Conservation (phyloP, 331 rosid species). For the Stylosanthes scabra region DNA sequence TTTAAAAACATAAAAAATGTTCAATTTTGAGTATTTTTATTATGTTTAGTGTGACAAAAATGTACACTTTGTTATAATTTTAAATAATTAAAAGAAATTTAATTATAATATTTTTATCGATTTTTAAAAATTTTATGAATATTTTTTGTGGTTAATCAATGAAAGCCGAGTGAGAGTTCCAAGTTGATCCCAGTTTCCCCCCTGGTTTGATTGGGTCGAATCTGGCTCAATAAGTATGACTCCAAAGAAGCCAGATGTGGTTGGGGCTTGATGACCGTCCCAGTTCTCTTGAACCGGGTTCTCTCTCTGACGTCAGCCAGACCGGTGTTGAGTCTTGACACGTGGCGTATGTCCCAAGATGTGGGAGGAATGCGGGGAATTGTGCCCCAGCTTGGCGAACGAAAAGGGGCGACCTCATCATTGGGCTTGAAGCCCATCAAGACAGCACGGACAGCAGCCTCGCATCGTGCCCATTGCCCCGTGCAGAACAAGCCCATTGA, state of each 20-base stretch:
- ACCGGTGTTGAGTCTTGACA: conserved; percentile 28
- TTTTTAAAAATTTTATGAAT: no score
- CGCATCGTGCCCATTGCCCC: conserved; percentile 66
- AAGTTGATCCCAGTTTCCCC: conserved; percentile 30
- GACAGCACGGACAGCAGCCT: conserved; percentile 70
- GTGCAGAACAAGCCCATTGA: conserved; percentile 62
- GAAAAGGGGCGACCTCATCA: neutral
- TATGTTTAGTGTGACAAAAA: no score
- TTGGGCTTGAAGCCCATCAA: conserved; percentile 46
- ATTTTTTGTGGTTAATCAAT: neutral
- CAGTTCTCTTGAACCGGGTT: conserved; percentile 45
- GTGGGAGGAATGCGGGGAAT: neutral
- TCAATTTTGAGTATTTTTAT: no score
- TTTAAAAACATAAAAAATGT: no score
- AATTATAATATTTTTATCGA: neutral
- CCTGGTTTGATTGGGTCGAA: neutral
- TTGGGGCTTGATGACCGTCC: neutral
- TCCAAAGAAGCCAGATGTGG: neutral
- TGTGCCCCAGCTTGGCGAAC: neutral
- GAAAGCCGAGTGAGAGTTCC: conserved; percentile 52
- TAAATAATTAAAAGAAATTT: no score
- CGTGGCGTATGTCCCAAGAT: conserved; percentile 53
- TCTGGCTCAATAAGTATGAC: conserved; percentile 2
- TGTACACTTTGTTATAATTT: no score
- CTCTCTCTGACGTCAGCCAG: conserved; percentile 18